These are phyloP conservation scores for Cymbidium sinense DNA, from an alignment of 106 monocot species.

Conservation along the genomic window DNA sequence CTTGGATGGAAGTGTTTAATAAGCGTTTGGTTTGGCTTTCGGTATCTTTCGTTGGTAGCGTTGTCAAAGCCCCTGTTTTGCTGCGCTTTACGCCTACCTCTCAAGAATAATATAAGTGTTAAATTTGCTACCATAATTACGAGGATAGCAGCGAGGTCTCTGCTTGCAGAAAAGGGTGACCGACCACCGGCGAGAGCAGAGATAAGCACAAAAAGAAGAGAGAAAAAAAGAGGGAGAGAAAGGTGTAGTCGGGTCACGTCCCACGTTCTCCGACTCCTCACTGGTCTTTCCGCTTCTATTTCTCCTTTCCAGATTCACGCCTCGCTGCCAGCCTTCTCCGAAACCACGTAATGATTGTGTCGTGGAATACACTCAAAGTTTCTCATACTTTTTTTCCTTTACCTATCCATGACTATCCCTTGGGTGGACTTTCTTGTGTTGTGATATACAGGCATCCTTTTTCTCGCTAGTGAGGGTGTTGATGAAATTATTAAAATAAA, in stretches of 20 bases:
- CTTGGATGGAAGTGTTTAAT: too few species aligned
- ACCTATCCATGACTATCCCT: not conserved
- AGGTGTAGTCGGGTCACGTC: not conserved
- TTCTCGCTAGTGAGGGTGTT: not conserved
- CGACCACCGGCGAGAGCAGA: not conserved
- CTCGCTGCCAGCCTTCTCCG: slow-evolving; percentile 2
- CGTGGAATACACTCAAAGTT: slow-evolving; percentile 4
- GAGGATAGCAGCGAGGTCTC: not conserved
- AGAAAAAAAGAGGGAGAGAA: not conserved
- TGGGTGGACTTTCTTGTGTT: not conserved
- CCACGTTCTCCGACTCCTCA: not conserved
- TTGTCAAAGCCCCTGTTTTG: not conserved
- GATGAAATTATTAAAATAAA: not conserved
- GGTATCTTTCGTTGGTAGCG: not conserved
- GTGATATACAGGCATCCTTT: not conserved
- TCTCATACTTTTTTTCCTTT: not conserved
- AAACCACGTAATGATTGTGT: slow-evolving; percentile 8
- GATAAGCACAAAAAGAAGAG: not conserved
- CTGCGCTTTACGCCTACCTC: slow-evolving; percentile 1
- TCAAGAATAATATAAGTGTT: not conserved
- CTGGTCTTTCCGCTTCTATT: not conserved
- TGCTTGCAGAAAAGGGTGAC: not conserved
- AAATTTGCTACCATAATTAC: not conserved
- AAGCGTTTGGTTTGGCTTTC: not conserved
- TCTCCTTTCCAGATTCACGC: slow-evolving; percentile 5